Percentiles rank a stretch among this genome's conserved stretches.
phyloP scores from a whole-genome alignment of 352 stramenopile genomes.

The Globisporangium perplexum region DNA sequence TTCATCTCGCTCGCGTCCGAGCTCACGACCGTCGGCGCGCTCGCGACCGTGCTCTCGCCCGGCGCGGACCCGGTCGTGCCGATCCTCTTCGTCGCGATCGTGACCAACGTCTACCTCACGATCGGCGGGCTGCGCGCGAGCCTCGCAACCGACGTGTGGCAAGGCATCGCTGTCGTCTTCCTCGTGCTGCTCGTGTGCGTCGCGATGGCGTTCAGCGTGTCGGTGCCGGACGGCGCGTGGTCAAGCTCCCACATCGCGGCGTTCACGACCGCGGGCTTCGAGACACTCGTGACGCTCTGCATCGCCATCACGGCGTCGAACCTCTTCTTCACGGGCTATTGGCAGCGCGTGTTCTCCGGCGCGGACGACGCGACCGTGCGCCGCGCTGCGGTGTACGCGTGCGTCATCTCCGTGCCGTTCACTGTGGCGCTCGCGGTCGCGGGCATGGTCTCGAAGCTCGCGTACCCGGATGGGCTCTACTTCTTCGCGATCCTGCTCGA shows the following conservation, averaged over 20 bases:
- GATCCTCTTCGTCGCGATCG: constrained; percentile 48
- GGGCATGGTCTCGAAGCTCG: constrained; percentile 67
- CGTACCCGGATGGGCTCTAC: constrained; percentile 45
- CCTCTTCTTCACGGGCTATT: constrained; percentile 79
- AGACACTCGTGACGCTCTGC: constrained; percentile 63
- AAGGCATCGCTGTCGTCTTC: constrained; percentile 53
- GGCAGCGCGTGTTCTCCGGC: constrained; percentile 65
- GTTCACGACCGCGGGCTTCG: constrained; percentile 58
- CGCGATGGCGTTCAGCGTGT: constrained; percentile 52
- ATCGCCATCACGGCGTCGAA: constrained; percentile 62
- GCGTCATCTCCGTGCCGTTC: constrained; percentile 56
- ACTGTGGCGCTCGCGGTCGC: constrained; percentile 58
- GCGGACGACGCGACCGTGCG: constrained; percentile 51
- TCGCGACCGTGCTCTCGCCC: constrained; percentile 45
- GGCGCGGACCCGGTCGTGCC: constrained; percentile 44
- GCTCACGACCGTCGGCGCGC: constrained; percentile 51
- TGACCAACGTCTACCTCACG: constrained; percentile 72
- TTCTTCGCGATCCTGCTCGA: constrained; percentile 75
- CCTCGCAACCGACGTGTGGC: constrained; percentile 70
- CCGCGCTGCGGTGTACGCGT: constrained; percentile 35
- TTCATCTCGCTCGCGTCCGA: constrained; percentile 77
- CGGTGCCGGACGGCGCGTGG: constrained; percentile 50
- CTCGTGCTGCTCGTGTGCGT: constrained; percentile 56
- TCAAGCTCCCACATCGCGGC: constrained; percentile 41
- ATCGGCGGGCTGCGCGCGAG: constrained; percentile 69